Base-by-base conservation (phyloP, 2,329 filamentous ascomycete species). In the Aureobasidium mangrovei region DNA sequence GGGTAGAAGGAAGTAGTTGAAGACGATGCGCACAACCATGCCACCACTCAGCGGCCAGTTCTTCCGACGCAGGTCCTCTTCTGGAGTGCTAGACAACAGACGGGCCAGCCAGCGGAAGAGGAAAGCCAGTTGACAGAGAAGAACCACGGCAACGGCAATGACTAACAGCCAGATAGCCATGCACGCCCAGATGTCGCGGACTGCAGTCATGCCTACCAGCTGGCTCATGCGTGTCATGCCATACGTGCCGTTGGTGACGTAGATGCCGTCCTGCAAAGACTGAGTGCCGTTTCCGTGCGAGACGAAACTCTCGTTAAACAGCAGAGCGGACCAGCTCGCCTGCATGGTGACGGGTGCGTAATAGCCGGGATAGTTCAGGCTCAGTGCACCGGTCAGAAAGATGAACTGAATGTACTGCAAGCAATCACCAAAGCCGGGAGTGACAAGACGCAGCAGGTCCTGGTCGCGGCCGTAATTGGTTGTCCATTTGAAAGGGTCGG, bases 351-450 rank as follows among this genome's bases (percentile, higher is more conserved):
- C 86, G 4, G 93, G 93, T 66, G 95, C 91, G 67, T 90, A 98
- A 67, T 87, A 98, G 8, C 93, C 93, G 0, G 93, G 93, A 64
- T 97, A 98, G 61, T 85, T 83, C 59, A 98, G 75, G 6, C 85
- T 89, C 56, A 98, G 75, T 36, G 85, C 84, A n/a, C 91, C 91
- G 0, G 90, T 93, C 56, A 98, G 73, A 26, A 88, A 84, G 53
- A 93, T 78, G 63, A 95, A 98, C 66, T 98, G 93, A 18, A 98
- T 87, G 68, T 98, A 97, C 70, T 97, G 91, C 54, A 98, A 77
- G 65, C 93, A 98, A 67, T 98, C 93, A 5, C 89, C 90, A 67
- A 98, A 97, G 0, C 93, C 93, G 4, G 93, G 93, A 0, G 93
- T 98, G 33, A 98, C 89, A 45, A 98, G 77, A 54, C 93, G 84